Evolutionary conservation across 2,329 filamentous ascomycete genomes (phyloP), one percentile per base, ranked within the genome.

Genomic region (Alternaria brassicae): DNA sequence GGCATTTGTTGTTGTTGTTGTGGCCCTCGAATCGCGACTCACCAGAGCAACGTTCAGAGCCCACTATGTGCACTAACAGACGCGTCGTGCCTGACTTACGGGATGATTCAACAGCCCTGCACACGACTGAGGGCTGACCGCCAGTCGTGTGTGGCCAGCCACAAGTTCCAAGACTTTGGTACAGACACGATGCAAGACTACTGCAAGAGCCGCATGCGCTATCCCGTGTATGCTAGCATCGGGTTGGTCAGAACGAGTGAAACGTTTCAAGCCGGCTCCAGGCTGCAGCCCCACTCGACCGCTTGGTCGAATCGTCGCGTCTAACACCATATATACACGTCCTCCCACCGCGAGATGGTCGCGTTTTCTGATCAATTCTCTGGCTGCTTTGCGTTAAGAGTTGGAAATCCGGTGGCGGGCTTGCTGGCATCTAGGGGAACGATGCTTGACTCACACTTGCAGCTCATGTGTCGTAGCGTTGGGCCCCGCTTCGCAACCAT

Each of bases 371-470:
- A 62, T 71, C 75, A 70, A 72, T 76, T 62, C 50, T 69, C 66
- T 67, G 72, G 56, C 72, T 70, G 59, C 41, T 71, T 72, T 61
- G 56, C 69, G 66, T 56, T 40, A 70, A 66, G 58, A 67, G 67
- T 61, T 63, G 62, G 51, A 50, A 52, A 49, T 53, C 55, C 63
- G 50, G 56, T 53, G 58, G 51, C 50, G 51, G 53, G 56, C 58
- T 60, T 60, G 51, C 53, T 61, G 61, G 62, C 66, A 51, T 41
- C 28, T 59, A 50, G 49, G 42, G 44, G 57, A 62, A 55, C 23
- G 32, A 59, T 60, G 65, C 67, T 77, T 79, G 78, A 80, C 75
- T 80, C 78, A 80, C 70, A 79, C 77, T 66, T 79, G 77, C 78
- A 66, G 75, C 71, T 72, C 76, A 73, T 73, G 70, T 75, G 75